Percentiles rank a stretch among this genome's conserved stretches.
These are phyloP conservation scores for Microdochium bolleyi DNA, from an alignment of 2,329 filamentous ascomycete species.

Conservation along the genomic window DNA sequence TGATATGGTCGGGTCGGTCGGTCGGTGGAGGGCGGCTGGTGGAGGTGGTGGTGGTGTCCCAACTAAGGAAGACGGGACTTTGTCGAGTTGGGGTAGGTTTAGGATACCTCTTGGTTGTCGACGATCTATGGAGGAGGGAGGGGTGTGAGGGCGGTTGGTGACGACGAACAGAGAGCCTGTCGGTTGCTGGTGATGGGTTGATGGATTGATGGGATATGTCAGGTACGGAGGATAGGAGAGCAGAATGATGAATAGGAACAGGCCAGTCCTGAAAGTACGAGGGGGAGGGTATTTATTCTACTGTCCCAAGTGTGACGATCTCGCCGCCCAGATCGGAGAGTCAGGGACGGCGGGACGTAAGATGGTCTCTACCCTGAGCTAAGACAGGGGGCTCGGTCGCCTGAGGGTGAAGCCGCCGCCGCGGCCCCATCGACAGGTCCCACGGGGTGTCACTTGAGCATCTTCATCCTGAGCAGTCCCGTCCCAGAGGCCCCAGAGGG, in stretches of 20 bases:
- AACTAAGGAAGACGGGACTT: neutral
- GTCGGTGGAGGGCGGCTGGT: neutral
- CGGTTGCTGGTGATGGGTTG: too few species aligned
- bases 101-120: neutral
- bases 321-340: too few species aligned
- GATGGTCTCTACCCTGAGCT: too few species aligned
- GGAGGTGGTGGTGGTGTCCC: neutral
- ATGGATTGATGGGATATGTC: too few species aligned
- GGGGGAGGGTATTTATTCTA: too few species aligned
- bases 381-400: neutral
- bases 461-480: too few species aligned
- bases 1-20: conserved; percentile 1
- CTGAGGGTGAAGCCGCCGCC: neutral
- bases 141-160: neutral
- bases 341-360: too few species aligned
- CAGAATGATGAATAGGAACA: too few species aligned
- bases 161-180: neutral
- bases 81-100: neutral
- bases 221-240: too few species aligned
- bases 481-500: too few species aligned
- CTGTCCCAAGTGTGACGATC: too few species aligned
- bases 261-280: too few species aligned
- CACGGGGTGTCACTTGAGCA: neutral
- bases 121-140: neutral
- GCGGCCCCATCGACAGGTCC: neutral